Conservation (phyloP, 805 yeast genomes). For the Cyberlindnera americana region DNA sequence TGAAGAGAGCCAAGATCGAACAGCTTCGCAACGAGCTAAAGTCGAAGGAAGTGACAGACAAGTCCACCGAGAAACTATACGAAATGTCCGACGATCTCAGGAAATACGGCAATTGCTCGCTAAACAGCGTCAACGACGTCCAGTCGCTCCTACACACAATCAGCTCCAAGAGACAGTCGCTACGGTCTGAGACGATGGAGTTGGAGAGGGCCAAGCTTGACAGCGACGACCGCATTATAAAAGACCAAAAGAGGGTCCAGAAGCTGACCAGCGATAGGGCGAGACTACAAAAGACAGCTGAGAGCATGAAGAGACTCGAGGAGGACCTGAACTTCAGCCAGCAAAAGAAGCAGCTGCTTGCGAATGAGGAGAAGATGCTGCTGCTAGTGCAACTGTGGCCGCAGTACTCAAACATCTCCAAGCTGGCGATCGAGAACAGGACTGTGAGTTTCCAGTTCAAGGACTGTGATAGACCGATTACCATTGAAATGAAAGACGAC, state of each 20-base stretch:
- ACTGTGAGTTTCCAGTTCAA: slow-evolving; percentile 7
- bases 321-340: slow-evolving; percentile 7
- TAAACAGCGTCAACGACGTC: not conserved
- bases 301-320: slow-evolving; percentile 9
- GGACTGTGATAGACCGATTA: not conserved
- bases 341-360: slow-evolving; percentile 5
- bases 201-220: not conserved
- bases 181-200: not conserved
- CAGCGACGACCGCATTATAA: not conserved
- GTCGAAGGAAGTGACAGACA: not conserved
- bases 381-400: slow-evolving; percentile 14
- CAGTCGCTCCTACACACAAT: not conserved
- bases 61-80: not conserved
- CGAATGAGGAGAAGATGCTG: slow-evolving; percentile 16
- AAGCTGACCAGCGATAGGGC: slow-evolving; percentile 2
- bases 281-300: slow-evolving; percentile 3
- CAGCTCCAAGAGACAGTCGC: not conserved
- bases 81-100: not conserved
- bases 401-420: slow-evolving; percentile 5
- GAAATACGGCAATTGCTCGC: not conserved
- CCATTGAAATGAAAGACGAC: slow-evolving; percentile 3
- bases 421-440: slow-evolving; percentile 8
- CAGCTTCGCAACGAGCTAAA: not conserved
- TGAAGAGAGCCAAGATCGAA: not conserved
- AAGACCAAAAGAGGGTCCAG: slow-evolving; percentile 2